Base-by-base conservation (phyloP, 805 yeast species). In the Myxozyma kluyveri region DNA sequence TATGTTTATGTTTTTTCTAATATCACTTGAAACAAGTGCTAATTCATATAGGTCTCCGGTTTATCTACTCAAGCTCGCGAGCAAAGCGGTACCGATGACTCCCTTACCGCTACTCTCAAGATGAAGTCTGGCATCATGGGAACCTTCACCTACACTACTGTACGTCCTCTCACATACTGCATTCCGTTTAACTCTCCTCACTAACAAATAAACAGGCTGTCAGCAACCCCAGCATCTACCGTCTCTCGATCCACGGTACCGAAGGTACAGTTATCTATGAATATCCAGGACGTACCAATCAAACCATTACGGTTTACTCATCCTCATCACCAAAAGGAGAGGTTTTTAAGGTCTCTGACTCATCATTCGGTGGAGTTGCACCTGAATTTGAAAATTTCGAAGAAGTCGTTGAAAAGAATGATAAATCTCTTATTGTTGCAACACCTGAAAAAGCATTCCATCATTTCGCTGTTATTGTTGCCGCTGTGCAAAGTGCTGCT, bases 401-500 rank as follows among this genome's bases (percentile, higher is more conserved):
- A 50, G 77, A 78, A 42, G 88, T 89, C n/a, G 83, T 85, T 26
- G 58, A 64, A 23, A 72, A 75, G 50, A 78, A 80, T 58, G 88
- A 86, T 67, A 86, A 86, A 70, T 63, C 72, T 2, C 58, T 79
- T 49, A 69, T 84, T 46, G 71, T 65, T 37, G 78, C 45, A 3
- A 38, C 82, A n/a, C 95, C 96, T 23, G 84, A 79, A 57, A 77
- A 74, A 56, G 88, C 95, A 4, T 90, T 86, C 82, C 96, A 90
- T 69, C 98, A 91, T 69, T 80, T 90, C 68, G 96, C 96, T 4
- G 79, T 88, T 61, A 81, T 91, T 52, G 96, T 81, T 50, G 98
- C 96, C 24, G 86, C 87, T 54, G 70, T 91, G 33, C 83, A 84
- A 59, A 83, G 93, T 52, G 79, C 88, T 17, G 51, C 64, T 49